These are phyloP conservation scores for Penicillium herquei DNA, from an alignment of 495 filamentous ascomycete species.

Conservation along the genomic window DNA sequence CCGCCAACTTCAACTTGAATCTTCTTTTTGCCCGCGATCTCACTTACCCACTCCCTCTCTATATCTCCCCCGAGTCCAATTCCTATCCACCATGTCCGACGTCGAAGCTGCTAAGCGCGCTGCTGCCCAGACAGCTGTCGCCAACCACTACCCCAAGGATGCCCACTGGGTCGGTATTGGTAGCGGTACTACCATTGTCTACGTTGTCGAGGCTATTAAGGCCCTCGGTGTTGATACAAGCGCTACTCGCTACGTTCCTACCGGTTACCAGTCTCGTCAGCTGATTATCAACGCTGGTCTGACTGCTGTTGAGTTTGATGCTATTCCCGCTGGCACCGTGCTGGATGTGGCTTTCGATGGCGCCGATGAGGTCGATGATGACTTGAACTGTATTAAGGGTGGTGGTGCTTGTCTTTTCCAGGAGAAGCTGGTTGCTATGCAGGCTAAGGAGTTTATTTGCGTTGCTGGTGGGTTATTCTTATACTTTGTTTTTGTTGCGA, in stretches of 20 bases:
- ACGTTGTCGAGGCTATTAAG: constrained; percentile 93
- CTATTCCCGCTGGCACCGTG: constrained; percentile 55
- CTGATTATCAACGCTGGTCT: constrained; percentile 77
- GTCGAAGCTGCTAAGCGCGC: constrained; percentile 82
- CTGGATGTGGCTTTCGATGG: constrained; percentile 92
- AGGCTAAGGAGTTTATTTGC: constrained; percentile 85
- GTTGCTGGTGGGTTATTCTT: constrained; percentile 66
- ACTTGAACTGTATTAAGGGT: constrained; percentile 95
- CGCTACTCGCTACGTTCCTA: constrained; percentile 81
- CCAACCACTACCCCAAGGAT: constrained; percentile 72
- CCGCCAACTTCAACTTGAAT: constrained; percentile 10
- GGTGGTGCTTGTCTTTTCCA: constrained; percentile 96
- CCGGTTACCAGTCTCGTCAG: constrained; percentile 83
- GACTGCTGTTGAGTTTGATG: constrained; percentile 71
- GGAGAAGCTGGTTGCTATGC: constrained; percentile 90
- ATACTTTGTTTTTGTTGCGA: neutral
- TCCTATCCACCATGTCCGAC: constrained; percentile 37
- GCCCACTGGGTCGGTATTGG: constrained; percentile 87
- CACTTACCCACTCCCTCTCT: constrained; percentile 9
- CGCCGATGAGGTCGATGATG: constrained; percentile 94
- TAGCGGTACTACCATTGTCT: constrained; percentile 88
- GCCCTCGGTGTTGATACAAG: constrained; percentile 58
- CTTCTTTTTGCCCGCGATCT: constrained; percentile 12
- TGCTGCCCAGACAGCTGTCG: constrained; percentile 80
- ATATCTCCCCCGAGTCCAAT: constrained; percentile 8